Percentiles rank a stretch among this genome's conserved stretches.
phyloP scores from a whole-genome alignment of 164 flowering plant genomes.

The Magnolia sinica region DNA sequence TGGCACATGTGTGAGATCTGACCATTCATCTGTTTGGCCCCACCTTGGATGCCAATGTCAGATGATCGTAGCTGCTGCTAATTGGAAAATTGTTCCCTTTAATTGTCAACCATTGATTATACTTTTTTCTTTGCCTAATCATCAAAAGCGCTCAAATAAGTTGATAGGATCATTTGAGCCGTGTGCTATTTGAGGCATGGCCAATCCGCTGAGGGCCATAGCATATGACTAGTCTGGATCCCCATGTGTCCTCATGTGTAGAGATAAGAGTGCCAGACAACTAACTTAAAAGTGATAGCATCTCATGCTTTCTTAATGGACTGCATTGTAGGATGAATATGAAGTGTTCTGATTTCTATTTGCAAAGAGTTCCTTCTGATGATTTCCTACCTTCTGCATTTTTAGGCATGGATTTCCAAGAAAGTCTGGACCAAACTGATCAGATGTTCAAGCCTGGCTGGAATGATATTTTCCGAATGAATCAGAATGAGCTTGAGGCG shows the following conservation, averaged over 20 bases:
- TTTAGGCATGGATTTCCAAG: constrained; percentile 49
- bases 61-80: not conserved
- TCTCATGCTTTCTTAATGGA: not conserved
- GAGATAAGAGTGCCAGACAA: not conserved
- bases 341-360: not conserved
- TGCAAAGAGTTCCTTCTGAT: constrained; percentile 1
- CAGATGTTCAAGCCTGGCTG: constrained; percentile 91
- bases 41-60: not conserved
- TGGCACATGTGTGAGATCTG: too few relatives aligned
- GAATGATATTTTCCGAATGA: constrained; percentile 92
- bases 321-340: not conserved
- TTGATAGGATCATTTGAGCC: not conserved
- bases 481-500: constrained; percentile 89
- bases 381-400: not conserved
- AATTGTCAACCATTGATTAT: not conserved
- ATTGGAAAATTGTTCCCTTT: not conserved
- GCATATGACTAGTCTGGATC: not conserved
- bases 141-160: not conserved
- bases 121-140: not conserved
- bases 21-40: too few relatives aligned
- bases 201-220: not conserved
- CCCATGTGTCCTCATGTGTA: not conserved
- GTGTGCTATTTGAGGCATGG: not conserved
- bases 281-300: not conserved
- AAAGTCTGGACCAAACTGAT: constrained; percentile 54